Percentiles rank a stretch among this genome's conserved stretches.
These are phyloP conservation scores for Acer campestre DNA, from an alignment of 345 rosid genomes.

Conservation along the genomic window DNA sequence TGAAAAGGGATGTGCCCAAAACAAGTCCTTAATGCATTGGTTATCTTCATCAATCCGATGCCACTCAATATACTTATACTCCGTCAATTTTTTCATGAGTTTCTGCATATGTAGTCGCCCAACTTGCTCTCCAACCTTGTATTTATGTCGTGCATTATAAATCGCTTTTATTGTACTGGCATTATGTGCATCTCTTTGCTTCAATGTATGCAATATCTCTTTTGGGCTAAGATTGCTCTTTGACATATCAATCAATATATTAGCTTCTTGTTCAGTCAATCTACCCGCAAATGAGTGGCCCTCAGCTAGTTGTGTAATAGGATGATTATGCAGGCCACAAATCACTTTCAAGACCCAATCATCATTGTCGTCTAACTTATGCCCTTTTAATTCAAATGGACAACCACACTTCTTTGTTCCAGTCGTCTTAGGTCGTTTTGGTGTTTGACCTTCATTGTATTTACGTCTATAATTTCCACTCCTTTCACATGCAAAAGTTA, in stretches of 20 bases:
- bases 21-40: conserved; percentile 12
- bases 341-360: conserved; percentile 25
- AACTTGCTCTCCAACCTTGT: conserved; percentile 13
- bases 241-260: conserved; percentile 19
- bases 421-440: conserved; percentile 14
- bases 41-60: conserved; percentile 16
- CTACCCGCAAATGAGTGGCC: conserved; percentile 25
- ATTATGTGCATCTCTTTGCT: conserved; percentile 20
- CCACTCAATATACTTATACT: conserved; percentile 18
- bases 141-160: conserved; percentile 6
- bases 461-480: conserved; percentile 23
- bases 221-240: conserved; percentile 19
- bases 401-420: conserved; percentile 25
- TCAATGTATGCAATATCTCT: conserved; percentile 16
- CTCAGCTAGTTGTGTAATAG: conserved; percentile 9
- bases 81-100: conserved; percentile 15
- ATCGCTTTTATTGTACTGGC: conserved; percentile 24
- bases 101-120: conserved; percentile 20
- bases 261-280: conserved; percentile 21
- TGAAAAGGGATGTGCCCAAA: conserved; percentile 20
- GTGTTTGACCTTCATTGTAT: conserved; percentile 4
- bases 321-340: conserved; percentile 27
- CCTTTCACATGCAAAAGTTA: conserved; percentile 23
- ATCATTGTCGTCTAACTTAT: conserved; percentile 18
- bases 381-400: conserved; percentile 21